Evolutionary conservation across 1,284 basidiomycete genomes (phyloP), one percentile per base, ranked within the genome.

Genomic region (Sanghuangporus baumii): DNA sequence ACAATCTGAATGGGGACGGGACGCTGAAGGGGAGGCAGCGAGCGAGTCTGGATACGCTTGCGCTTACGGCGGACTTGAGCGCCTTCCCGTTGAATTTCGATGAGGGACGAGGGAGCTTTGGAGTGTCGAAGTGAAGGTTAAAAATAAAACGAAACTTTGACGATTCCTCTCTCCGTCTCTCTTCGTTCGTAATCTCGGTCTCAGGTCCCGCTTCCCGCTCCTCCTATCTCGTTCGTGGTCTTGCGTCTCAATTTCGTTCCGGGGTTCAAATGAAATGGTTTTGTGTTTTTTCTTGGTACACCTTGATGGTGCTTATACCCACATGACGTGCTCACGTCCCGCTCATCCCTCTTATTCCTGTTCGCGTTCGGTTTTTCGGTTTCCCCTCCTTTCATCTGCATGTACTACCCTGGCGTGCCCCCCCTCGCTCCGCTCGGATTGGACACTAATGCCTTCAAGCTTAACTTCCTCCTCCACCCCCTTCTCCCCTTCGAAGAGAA

Each of bases 41-140:
- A 59, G 90, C 90, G 23, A 93, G 90, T 71, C 74, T 93, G 67
- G 90, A 93, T 69, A 93, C 90, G 1, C 78, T 93, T 40, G 89
- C 87, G 8, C 78, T 93, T 61, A 92, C 91, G 66, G 86, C 81
- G 68, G 91, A 91, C 73, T 73, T 93, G 60, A 85, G 88, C 47
- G 88, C 88, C 20, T 92, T 90, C 71, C 90, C 91, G 34, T 79
- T 93, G 60, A 84, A 82, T 48, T 89, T 89, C 69, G 87, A 69
- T 55, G 63, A 65, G 20, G 65, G 64, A 36, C 59, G 60, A 34
- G 61, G 60, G 26, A 65, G 66, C 58, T 65, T 63, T 55, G 58
- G 34, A 16, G 40, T 55, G n/a, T 60, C 61, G 26, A 62, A 55
- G 55, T 57, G 40, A 55, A 47, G 57, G 26, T 5, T 31, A 31